These are phyloP conservation scores for Sanguinoderma infundibulare DNA, from an alignment of 1,284 basidiomycete species.

Conservation along the genomic window DNA sequence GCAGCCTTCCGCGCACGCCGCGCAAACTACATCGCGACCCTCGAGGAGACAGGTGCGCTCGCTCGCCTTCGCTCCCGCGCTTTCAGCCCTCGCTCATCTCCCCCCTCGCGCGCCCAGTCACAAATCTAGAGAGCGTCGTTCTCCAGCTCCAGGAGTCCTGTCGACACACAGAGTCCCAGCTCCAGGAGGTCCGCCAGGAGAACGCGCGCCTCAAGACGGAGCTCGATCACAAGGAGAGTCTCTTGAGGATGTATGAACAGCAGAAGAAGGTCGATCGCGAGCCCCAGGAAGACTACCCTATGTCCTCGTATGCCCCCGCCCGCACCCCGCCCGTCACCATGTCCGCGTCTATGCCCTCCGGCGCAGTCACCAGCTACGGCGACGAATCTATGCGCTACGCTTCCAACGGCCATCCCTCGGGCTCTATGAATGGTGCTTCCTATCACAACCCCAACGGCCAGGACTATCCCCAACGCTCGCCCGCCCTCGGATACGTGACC, in stretches of 20 bases:
- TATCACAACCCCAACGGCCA: conserved; percentile 44
- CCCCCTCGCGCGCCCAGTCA: conserved; percentile 47
- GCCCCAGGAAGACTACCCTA: conserved; percentile 57
- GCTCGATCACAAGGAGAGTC: conserved; percentile 70
- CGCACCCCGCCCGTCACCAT: conserved; percentile 37
- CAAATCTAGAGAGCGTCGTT: conserved; percentile 79
- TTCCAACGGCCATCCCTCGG: conserved; percentile 46
- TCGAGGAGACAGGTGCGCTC: conserved; percentile 79
- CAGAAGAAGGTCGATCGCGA: conserved; percentile 54
- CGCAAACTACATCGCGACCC: conserved; percentile 85
- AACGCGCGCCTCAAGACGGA: conserved; percentile 66
- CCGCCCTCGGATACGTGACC: conserved; percentile 50
- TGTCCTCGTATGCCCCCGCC: conserved; percentile 45
- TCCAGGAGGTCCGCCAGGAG: conserved; percentile 63
- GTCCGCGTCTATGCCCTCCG: conserved; percentile 29
- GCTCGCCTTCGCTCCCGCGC: conserved; percentile 21
- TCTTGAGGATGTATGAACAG: conserved; percentile 69
- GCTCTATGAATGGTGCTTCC: conserved; percentile 42
- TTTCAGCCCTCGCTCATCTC: conserved; percentile 27
- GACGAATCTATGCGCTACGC: conserved; percentile 45
- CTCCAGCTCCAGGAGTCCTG: conserved; percentile 81
- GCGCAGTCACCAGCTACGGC: conserved; percentile 30
- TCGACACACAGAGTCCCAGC: conserved; percentile 64
- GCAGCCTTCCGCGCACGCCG: conserved; percentile 73
- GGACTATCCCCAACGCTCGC: conserved; percentile 49